These are phyloP conservation scores for Dioscorea dumetorum DNA, from an alignment of 106 monocot species.

Conservation along the genomic window DNA sequence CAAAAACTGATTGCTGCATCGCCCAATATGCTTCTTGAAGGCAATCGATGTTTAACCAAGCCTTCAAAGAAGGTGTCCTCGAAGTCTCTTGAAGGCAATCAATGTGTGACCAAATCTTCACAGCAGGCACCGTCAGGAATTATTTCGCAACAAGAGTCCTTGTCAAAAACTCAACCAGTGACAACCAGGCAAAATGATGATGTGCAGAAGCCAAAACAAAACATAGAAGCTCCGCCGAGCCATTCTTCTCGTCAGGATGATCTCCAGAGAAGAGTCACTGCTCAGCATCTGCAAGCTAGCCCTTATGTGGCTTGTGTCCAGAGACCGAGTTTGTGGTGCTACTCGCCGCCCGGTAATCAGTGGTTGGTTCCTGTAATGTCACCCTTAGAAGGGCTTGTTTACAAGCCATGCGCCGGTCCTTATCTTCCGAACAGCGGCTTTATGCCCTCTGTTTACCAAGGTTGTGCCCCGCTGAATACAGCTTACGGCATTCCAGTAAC, in stretches of 20 bases:
- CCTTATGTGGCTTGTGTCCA: slow-evolving; percentile 21
- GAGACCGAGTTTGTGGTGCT: slow-evolving; percentile 38
- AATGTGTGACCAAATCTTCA: slow-evolving; percentile 19
- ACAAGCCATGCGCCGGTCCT: slow-evolving; percentile 66
- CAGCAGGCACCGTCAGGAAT: slow-evolving; percentile 18
- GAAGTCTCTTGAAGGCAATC: slow-evolving; percentile 44
- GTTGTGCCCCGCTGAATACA: slow-evolving; percentile 21
- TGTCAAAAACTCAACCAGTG: slow-evolving; percentile 6
- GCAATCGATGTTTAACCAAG: slow-evolving; percentile 21
- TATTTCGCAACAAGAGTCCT: slow-evolving; percentile 5
- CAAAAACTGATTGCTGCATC: slow-evolving; percentile 87
- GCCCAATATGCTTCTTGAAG: slow-evolving; percentile 67
- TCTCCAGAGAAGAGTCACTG: background rate
- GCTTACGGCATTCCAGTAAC: slow-evolving; percentile 36
- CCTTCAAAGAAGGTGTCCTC: slow-evolving; percentile 9
- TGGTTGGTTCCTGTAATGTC: slow-evolving; percentile 95
- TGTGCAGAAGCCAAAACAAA: slow-evolving; percentile 18
- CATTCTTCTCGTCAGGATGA: slow-evolving; percentile 21
- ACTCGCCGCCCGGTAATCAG: slow-evolving; percentile 48
- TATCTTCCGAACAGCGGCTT: slow-evolving; percentile 38
- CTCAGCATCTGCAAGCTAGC: slow-evolving; percentile 11
- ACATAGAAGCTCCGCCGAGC: slow-evolving; percentile 8
- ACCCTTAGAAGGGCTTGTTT: slow-evolving; percentile 83
- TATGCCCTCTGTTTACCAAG: slow-evolving; percentile 50
- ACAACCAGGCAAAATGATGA: background rate